Evolutionary conservation across 768 basidiomycete genomes (phyloP).

Genomic region (Suillus alpinus): DNA sequence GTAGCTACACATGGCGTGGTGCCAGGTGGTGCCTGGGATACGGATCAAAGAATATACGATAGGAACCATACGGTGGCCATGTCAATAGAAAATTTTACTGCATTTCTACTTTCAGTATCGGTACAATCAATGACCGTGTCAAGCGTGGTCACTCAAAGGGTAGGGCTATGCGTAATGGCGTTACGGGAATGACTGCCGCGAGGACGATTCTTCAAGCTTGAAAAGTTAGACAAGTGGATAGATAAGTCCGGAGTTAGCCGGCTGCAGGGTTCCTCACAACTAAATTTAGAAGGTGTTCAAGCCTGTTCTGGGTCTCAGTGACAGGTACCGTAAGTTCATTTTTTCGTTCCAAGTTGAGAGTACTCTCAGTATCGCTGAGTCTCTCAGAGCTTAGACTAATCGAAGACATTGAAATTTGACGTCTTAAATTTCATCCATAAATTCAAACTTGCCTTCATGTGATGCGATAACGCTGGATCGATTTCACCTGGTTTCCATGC

Average conservation of each 20-base stretch:
- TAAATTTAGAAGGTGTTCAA: not conserved
- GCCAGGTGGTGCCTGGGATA: conserved; percentile 1
- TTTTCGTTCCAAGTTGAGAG: no score
- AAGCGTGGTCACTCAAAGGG: not conserved
- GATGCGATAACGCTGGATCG: no score
- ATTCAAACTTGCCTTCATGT: no score
- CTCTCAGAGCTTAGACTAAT: no score
- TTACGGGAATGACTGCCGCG: not conserved
- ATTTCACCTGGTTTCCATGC: not conserved
- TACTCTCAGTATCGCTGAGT: not conserved
- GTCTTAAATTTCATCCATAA: no score
- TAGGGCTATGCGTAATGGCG: not conserved
- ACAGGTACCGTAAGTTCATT: no score
- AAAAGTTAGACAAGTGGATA: no score
- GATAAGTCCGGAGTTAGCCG: not conserved
- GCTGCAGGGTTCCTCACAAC: not conserved
- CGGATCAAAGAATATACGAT: not conserved
- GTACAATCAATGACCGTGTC: not conserved
- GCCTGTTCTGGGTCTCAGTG: no score
- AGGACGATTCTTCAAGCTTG: not conserved
- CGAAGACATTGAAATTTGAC: not conserved
- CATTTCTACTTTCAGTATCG: not conserved
- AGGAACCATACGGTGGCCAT: not conserved
- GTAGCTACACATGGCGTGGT: not conserved
- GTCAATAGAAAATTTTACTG: not conserved